phyloP scores from a whole-genome alignment of 306 rosid genomes.

The Cyclanthera cordifolia region DNA sequence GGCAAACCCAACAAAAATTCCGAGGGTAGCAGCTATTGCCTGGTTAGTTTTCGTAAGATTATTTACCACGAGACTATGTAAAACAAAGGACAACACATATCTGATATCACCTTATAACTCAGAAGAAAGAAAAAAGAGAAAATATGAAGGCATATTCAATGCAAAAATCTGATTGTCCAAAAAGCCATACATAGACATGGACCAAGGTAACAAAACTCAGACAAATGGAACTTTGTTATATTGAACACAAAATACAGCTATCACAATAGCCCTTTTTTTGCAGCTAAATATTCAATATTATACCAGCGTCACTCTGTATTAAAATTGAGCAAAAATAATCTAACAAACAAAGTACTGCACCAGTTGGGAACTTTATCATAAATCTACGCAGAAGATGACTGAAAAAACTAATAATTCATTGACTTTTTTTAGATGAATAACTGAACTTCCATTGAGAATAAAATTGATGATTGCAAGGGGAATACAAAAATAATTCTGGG shows the following conservation, averaged over 20 bases:
- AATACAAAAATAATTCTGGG: background rate
- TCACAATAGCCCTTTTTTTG: background rate
- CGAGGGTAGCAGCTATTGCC: constrained; percentile 60
- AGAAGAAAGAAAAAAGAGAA: background rate
- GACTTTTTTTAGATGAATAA: background rate
- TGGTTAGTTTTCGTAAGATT: constrained; percentile 23
- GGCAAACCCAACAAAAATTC: constrained; percentile 51
- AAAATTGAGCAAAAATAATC: background rate
- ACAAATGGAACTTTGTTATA: background rate
- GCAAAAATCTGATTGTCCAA: background rate
- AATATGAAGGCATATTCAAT: background rate
- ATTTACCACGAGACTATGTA: constrained; percentile 17
- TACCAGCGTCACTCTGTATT: background rate
- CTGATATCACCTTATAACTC: background rate
- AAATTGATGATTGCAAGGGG: background rate
- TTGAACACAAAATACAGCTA: background rate
- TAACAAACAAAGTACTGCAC: background rate
- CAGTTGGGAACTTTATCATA: background rate
- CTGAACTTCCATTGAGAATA: background rate
- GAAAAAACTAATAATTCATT: background rate
- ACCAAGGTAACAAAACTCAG: background rate
- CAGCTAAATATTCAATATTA: background rate
- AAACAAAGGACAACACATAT: background rate
- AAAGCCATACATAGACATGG: background rate
- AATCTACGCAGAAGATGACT: background rate